A percentile compares a stretch with the other conserved stretches of the same genome.
Evolutionary conservation across 2,329 filamentous ascomycete species (phyloP).

Genomic region (Bretziella fagacearum): DNA sequence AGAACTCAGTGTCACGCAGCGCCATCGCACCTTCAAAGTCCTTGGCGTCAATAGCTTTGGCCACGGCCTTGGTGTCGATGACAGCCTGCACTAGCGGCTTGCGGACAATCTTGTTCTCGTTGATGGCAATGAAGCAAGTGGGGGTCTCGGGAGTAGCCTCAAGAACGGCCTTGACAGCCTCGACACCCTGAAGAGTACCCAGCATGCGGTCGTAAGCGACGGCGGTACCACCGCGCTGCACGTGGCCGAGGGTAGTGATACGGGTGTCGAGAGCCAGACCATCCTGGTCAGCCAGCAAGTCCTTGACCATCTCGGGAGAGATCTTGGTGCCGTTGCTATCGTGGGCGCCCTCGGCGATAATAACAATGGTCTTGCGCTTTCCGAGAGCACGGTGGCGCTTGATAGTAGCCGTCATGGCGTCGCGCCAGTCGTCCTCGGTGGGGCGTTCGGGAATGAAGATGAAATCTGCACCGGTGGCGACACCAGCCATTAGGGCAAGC

Average conservation of each 20-base stretch:
- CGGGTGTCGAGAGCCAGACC: constrained; percentile 75
- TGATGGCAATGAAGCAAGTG: constrained; percentile 89
- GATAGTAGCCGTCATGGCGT: constrained; percentile 70
- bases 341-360: constrained; percentile 87
- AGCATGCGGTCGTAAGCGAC: constrained; percentile 92
- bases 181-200: constrained; percentile 80
- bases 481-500: constrained; percentile 90
- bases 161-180: constrained; percentile 81
- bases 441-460: constrained; percentile 95
- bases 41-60: constrained; percentile 63
- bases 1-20: constrained; percentile 81
- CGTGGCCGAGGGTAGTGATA: constrained; percentile 88
- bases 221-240: constrained; percentile 85
- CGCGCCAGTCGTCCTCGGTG: constrained; percentile 69
- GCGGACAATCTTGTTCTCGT: constrained; percentile 92
- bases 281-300: constrained; percentile 58
- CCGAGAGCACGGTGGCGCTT: constrained; percentile 66
- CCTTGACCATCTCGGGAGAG: constrained; percentile 62
- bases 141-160: constrained; percentile 78
- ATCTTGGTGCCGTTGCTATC: constrained; percentile 76
- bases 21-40: constrained; percentile 80
- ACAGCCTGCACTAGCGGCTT: constrained; percentile 84
- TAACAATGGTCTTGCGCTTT: constrained; percentile 96
- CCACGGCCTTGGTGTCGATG: constrained; percentile 65
- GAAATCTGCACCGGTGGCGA: constrained; percentile 89